Percentiles rank a stretch among this genome's conserved stretches.
phyloP scores from a whole-genome alignment of 306 rosid genomes.

The Corylus avellana region DNA sequence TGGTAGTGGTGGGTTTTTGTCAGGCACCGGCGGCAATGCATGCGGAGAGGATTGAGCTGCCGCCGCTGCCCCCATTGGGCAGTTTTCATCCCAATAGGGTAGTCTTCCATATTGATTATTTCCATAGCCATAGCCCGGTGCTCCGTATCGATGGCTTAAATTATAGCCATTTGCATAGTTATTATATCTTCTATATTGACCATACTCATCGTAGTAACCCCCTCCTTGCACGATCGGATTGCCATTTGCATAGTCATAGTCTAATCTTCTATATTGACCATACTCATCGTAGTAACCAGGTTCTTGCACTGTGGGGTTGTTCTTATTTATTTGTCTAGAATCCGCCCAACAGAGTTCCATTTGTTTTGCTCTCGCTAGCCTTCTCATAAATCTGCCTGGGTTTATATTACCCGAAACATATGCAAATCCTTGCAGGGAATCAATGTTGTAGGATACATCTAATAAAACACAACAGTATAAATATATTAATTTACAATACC shows the following conservation, averaged over 20 bases:
- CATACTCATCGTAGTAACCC: background rate
- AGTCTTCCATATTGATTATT: background rate
- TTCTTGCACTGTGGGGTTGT: background rate
- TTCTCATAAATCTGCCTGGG: constrained; percentile 7
- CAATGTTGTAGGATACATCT: constrained; percentile 1
- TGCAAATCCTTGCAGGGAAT: background rate
- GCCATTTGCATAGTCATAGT: no score
- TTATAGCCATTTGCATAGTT: no score
- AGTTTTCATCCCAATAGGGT: background rate
- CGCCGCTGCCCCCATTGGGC: background rate
- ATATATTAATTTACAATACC: background rate
- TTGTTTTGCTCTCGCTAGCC: constrained; percentile 28
- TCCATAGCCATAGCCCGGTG: background rate
- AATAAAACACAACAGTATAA: background rate
- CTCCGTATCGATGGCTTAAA: no score
- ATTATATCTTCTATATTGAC: no score
- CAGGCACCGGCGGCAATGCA: background rate
- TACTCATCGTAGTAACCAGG: background rate
- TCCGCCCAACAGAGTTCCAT: constrained; percentile 17
- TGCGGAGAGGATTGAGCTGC: background rate
- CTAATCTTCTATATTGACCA: no score
- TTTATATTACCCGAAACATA: constrained; percentile 1
- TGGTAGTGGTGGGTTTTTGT: background rate
- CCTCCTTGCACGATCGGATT: background rate
- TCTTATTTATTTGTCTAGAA: constrained; percentile 4